Evolutionary conservation across 2,329 filamentous ascomycete genomes (phyloP).

Genomic region (Paecilomyces dactylethromorphus): DNA sequence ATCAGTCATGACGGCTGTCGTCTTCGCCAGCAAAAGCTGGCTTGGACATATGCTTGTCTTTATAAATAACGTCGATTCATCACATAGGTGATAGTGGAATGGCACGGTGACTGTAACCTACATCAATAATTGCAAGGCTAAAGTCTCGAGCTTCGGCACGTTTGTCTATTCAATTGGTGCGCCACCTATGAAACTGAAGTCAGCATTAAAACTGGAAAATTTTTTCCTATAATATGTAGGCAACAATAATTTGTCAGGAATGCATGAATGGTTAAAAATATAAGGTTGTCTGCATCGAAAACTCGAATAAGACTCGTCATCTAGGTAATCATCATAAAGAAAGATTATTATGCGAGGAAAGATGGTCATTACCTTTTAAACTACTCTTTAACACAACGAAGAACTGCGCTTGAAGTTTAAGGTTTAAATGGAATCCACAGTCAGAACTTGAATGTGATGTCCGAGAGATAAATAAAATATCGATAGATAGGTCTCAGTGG

Average conservation of each 20-base stretch:
- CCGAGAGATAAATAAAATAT: background rate
- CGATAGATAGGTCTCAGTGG: slow-evolving; percentile 63
- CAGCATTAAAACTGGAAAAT: slow-evolving; percentile 8
- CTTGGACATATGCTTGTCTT: slow-evolving; percentile 99
- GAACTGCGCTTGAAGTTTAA: background rate
- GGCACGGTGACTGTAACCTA: slow-evolving; percentile 3
- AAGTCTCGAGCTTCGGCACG: background rate
- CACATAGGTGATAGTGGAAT: slow-evolving; percentile 43
- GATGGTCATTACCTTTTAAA: slow-evolving; percentile 3
- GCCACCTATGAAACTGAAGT: slow-evolving; percentile 3
- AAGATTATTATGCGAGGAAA: slow-evolving; percentile 5
- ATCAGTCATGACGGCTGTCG: slow-evolving; percentile 48
- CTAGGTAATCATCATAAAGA: slow-evolving; percentile 48
- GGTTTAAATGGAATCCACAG: background rate
- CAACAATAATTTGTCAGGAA: slow-evolving; percentile 36
- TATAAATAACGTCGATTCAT: slow-evolving; percentile 72
- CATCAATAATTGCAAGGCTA: background rate
- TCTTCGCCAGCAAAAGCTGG: slow-evolving; percentile 41
- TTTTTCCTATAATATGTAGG: slow-evolving; percentile 3
- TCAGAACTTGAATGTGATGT: background rate
- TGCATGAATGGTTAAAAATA: slow-evolving; percentile 55
- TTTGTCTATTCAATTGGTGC: background rate
- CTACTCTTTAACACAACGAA: background rate
- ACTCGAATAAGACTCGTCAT: slow-evolving; percentile 62
- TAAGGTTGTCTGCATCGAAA: slow-evolving; percentile 54